Conservation (phyloP, 2,329 filamentous ascomycete genomes). For the Pseudogymnoascus sp. region DNA sequence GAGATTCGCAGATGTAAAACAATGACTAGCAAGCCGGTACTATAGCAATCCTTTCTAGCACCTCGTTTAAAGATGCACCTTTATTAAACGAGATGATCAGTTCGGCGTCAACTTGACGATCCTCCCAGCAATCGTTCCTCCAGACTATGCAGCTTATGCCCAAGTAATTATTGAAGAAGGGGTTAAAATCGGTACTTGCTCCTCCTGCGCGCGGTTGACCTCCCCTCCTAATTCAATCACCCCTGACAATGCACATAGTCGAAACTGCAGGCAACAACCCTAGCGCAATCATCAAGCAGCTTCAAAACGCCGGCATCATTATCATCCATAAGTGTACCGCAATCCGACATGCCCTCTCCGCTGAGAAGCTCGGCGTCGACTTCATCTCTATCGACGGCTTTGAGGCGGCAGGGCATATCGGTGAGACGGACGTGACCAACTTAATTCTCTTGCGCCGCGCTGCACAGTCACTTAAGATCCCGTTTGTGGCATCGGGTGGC, state of each 20-base stretch:
- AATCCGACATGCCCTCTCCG: constrained; percentile 78
- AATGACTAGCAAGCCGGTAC: constrained; percentile 56
- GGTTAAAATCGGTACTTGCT: constrained; percentile 48
- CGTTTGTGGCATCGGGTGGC: constrained; percentile 72
- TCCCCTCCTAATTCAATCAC: not conserved
- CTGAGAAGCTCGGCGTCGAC: constrained; percentile 84
- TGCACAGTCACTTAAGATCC: constrained; percentile 50
- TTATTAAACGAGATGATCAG: not conserved
- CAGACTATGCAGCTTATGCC: constrained; percentile 81
- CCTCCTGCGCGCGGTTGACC: constrained; percentile 30
- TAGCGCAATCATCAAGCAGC: constrained; percentile 73
- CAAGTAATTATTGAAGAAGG: constrained; percentile 86
- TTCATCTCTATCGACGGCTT: constrained; percentile 92
- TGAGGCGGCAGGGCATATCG: constrained; percentile 81
- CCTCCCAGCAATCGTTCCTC: constrained; percentile 75
- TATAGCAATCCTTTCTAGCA: not conserved
- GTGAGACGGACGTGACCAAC: constrained; percentile 75
- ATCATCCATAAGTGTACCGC: constrained; percentile 94
- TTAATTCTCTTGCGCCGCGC: constrained; percentile 76
- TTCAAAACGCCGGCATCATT: constrained; percentile 68
- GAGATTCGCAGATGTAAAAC: constrained; percentile 77
- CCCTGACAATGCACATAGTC: constrained; percentile 38
- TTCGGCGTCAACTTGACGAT: constrained; percentile 92
- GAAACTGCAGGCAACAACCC: constrained; percentile 84
- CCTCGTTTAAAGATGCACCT: not conserved